phyloP scores from a whole-genome alignment of 495 filamentous ascomycete species.

The Collariella sp. region DNA sequence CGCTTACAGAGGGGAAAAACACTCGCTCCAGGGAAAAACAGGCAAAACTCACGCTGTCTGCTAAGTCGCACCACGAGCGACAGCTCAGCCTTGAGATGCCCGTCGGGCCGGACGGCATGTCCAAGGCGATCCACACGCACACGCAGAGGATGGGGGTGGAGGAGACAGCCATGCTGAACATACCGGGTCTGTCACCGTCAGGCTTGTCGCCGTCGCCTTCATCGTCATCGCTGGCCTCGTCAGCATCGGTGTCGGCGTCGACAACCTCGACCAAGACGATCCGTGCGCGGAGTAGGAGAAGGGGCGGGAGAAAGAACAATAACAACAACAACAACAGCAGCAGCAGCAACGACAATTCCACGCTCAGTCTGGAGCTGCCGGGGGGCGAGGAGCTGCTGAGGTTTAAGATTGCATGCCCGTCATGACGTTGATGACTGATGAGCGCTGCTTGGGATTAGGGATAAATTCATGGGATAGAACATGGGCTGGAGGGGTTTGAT shows the following conservation, averaged over 20 bases:
- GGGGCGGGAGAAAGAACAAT: too few relatives aligned
- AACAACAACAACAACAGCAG: too few relatives aligned
- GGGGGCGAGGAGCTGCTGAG: constrained; percentile 5
- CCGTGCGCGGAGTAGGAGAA: too few relatives aligned
- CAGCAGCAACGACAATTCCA: too few relatives aligned
- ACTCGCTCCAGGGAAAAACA: constrained; percentile 77
- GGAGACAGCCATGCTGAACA: constrained; percentile 1
- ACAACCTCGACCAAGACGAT: too few relatives aligned
- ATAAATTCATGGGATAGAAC: not conserved
- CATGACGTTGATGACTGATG: constrained; percentile 6
- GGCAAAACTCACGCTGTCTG: constrained; percentile 84
- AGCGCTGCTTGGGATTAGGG: not conserved
- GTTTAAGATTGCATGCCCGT: constrained; percentile 8
- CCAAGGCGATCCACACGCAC: not conserved
- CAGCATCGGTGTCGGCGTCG: too few relatives aligned
- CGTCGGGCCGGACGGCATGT: not conserved
- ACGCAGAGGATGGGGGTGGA: not conserved
- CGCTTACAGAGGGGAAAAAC: constrained; percentile 54
- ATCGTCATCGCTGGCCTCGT: too few relatives aligned
- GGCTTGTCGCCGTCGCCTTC: too few relatives aligned
- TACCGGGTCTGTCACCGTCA: too few relatives aligned
- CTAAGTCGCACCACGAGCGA: constrained; percentile 32
- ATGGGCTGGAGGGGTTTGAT: too few relatives aligned
- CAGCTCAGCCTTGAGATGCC: not conserved
- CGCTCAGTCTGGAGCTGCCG: not conserved